phyloP scores from a whole-genome alignment of 768 basidiomycete genomes.

The Trametes coccinea region DNA sequence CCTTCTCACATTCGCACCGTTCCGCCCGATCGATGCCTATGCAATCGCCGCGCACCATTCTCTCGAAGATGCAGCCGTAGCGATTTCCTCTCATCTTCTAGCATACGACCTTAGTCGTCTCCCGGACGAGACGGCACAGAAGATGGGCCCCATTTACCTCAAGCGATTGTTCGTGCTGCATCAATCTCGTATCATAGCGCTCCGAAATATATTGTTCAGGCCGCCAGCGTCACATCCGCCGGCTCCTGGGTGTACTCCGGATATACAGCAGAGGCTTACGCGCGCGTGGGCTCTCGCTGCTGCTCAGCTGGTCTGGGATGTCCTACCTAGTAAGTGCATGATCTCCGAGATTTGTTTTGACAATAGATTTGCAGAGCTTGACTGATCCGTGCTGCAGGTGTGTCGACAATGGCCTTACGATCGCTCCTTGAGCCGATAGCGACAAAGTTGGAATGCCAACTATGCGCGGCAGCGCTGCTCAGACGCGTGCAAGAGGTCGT shows the following conservation, averaged over 20 bases:
- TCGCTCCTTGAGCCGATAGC: slow-evolving; percentile 65
- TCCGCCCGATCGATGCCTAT: slow-evolving; percentile 42
- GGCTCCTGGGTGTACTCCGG: slow-evolving; percentile 20
- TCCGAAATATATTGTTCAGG: slow-evolving; percentile 32
- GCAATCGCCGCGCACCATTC: slow-evolving; percentile 38
- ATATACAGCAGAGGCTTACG: slow-evolving; percentile 26
- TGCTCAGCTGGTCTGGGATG: slow-evolving; percentile 32
- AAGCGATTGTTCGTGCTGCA: slow-evolving; percentile 43
- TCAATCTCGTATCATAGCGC: slow-evolving; percentile 35
- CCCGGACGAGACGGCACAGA: slow-evolving; percentile 38
- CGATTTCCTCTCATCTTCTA: slow-evolving; percentile 41
- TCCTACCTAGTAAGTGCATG: slow-evolving; percentile 26
- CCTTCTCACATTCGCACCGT: slow-evolving; percentile 37
- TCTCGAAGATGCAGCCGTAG: slow-evolving; percentile 41
- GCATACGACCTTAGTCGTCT: slow-evolving; percentile 36
- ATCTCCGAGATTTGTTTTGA: too few relatives aligned
- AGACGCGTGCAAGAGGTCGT: slow-evolving; percentile 67
- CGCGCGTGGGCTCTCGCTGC: slow-evolving; percentile 35
- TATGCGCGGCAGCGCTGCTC: slow-evolving; percentile 57
- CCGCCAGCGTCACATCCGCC: slow-evolving; percentile 31
- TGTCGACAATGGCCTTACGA: slow-evolving; percentile 68
- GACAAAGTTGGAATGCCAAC: slow-evolving; percentile 62
- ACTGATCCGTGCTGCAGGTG: slow-evolving; percentile 41
- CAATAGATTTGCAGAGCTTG: too few relatives aligned
- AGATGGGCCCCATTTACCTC: slow-evolving; percentile 45